Conservation (phyloP, 495 filamentous ascomycete species). For the Chaetomium tenue region DNA sequence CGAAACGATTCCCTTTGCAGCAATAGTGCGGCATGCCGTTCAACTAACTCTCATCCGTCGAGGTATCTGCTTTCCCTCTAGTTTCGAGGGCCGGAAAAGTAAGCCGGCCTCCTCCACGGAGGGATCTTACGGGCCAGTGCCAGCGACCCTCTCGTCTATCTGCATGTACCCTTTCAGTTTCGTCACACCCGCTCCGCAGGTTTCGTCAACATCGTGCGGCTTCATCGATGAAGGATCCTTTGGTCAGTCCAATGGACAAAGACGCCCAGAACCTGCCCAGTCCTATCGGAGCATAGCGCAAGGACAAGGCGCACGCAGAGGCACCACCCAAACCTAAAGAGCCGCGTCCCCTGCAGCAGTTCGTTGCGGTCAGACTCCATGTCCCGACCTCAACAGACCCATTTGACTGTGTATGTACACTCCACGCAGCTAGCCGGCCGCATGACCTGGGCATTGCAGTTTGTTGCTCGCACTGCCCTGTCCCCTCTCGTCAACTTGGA, state of each 20-base stretch:
- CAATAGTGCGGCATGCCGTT: constrained; percentile 2
- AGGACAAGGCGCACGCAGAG: not conserved
- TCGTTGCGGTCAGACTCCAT: constrained; percentile 22
- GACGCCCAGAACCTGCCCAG: not conserved
- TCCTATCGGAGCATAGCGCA: constrained; percentile 5
- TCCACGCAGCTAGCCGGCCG: not conserved
- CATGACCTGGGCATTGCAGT: not conserved
- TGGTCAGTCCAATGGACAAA: not conserved
- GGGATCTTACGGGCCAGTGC: not conserved
- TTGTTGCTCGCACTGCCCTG: not conserved
- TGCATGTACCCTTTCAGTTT: not conserved
- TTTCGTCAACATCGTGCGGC: constrained; percentile 11
- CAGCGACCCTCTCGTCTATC: not conserved
- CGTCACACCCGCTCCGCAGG: constrained; percentile 1
- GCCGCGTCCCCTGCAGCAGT: constrained; percentile 28
- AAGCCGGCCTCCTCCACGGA: not conserved
- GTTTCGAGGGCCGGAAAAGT: not conserved
- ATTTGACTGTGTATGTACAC: too few species aligned
- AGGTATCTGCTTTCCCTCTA: not conserved
- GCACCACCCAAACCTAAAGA: constrained; percentile 17
- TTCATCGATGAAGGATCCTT: not conserved
- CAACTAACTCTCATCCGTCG: not conserved
- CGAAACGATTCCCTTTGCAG: constrained; percentile 20
- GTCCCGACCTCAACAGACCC: not conserved
- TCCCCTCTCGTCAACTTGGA: not conserved